Percentiles rank a stretch among this genome's conserved stretches.
These are phyloP conservation scores for Leucocoprinus birnbaumii DNA, from an alignment of 768 basidiomycete genomes.

Conservation along the genomic window DNA sequence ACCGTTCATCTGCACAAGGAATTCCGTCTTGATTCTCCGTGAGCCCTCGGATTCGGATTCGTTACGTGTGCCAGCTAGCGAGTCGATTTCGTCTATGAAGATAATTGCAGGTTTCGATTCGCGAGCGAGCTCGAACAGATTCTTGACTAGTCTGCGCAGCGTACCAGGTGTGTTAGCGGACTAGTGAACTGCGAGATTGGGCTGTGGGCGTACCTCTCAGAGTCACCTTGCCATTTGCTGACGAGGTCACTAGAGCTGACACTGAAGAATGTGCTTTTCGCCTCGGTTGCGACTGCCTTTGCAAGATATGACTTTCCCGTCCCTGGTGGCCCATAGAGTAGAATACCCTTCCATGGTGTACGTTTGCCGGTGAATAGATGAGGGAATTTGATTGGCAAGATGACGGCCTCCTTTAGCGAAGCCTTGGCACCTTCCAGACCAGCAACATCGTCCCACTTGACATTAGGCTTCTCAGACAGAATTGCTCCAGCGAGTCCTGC, in stretches of 20 bases:
- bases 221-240: conserved; percentile 99
- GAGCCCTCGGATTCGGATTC: conserved; percentile 98
- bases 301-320: conserved; percentile 97
- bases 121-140: conserved; percentile 93
- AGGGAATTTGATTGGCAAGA: conserved; percentile 99
- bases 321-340: conserved; percentile 96
- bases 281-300: conserved; percentile 98
- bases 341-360: conserved; percentile 94
- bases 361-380: conserved; percentile 98
- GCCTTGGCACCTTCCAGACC: conserved; percentile 95
- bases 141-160: conserved; percentile 77
- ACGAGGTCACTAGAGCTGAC: conserved; percentile 95
- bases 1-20: conserved; percentile 97
- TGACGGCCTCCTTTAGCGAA: conserved; percentile 95
- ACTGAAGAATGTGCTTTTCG: conserved; percentile 98
- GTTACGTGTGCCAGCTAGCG: conserved; percentile 88
- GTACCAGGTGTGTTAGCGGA: conserved; percentile 1
- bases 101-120: conserved; percentile 97
- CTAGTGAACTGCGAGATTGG: not conserved
- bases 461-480: conserved; percentile 89
- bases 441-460: conserved; percentile 98
- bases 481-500: conserved; percentile 87
- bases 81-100: conserved; percentile 99
- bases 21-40: conserved; percentile 97
- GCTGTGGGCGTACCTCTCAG: conserved; percentile 70